Conservation (phyloP, 1,284 basidiomycete species). For the Tremellales sp. region DNA sequence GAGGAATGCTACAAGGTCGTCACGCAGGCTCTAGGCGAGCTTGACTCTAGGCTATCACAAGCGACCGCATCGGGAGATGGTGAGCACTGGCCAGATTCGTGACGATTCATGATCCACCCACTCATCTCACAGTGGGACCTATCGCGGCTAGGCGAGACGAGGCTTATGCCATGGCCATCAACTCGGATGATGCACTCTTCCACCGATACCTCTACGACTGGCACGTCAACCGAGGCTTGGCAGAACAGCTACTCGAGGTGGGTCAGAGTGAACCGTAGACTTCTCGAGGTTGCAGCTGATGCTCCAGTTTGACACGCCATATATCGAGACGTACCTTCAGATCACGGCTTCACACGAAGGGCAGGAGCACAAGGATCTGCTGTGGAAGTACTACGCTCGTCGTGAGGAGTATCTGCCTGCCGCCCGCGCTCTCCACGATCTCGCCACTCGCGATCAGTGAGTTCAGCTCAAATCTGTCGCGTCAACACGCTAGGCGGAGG, state of each 20-base stretch:
- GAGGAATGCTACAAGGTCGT: conserved; percentile 76
- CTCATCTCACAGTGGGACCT: not conserved
- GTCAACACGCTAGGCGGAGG: not conserved
- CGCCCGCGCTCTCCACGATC: conserved; percentile 75
- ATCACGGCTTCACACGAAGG: conserved; percentile 26
- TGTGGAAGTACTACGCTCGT: conserved; percentile 97
- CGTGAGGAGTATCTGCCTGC: conserved; percentile 79
- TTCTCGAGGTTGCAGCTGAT: conserved; percentile 4
- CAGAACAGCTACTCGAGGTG: conserved; percentile 87
- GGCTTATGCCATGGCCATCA: conserved; percentile 61
- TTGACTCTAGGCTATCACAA: conserved; percentile 58
- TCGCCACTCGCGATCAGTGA: conserved; percentile 83
- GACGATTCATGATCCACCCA: not conserved
- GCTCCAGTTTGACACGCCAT: conserved; percentile 39
- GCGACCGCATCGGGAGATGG: conserved; percentile 18
- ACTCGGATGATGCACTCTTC: conserved; percentile 84
- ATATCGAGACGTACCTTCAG: conserved; percentile 74
- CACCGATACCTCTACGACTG: conserved; percentile 93
- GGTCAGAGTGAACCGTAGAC: conserved; percentile 17
- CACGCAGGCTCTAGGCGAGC: conserved; percentile 71
- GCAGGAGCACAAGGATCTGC: conserved; percentile 70
- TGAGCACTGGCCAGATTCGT: conserved; percentile 5
- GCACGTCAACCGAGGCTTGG: conserved; percentile 72
- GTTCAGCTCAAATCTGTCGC: conserved; percentile 27
- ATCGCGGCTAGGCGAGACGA: conserved; percentile 42